Conservation (phyloP, 2,329 filamentous ascomycete genomes). For the Ceratocystis papillata region DNA sequence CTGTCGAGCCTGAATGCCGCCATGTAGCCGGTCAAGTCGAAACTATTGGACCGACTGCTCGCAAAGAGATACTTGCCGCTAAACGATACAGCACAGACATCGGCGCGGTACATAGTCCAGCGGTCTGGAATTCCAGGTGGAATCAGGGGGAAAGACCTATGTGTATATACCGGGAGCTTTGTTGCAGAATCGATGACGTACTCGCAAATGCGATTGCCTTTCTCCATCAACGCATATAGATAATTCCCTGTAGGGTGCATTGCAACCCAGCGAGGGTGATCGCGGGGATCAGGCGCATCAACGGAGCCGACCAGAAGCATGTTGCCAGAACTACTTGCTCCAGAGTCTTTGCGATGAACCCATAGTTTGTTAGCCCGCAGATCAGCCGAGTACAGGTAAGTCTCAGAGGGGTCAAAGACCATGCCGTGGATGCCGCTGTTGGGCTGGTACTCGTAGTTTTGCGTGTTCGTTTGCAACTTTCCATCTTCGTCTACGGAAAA, state of each 20-base stretch:
- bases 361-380: constrained; percentile 70
- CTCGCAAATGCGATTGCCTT: constrained; percentile 71
- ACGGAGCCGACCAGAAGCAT: constrained; percentile 61
- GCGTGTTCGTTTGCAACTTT: constrained; percentile 51
- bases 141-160: constrained; percentile 65
- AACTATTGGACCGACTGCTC: constrained; percentile 67
- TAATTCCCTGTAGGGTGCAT: constrained; percentile 68
- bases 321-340: constrained; percentile 40
- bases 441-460: constrained; percentile 62
- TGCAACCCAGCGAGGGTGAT: constrained; percentile 82
- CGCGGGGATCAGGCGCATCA: constrained; percentile 56
- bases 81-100: constrained; percentile 64
- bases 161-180: constrained; percentile 67
- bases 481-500: constrained; percentile 52
- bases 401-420: constrained; percentile 65
- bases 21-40: constrained; percentile 69
- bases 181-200: constrained; percentile 67
- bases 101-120: constrained; percentile 64
- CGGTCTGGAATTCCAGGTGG: constrained; percentile 54
- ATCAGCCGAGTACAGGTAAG: constrained; percentile 69
- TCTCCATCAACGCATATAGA: constrained; percentile 80
- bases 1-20: constrained; percentile 63
- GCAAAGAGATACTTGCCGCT: constrained; percentile 71
- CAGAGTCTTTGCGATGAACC: constrained; percentile 57
- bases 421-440: constrained; percentile 69